Evolutionary conservation across 2,329 filamentous ascomycete genomes (phyloP).

Genomic region (Cladosporium oxysporum): DNA sequence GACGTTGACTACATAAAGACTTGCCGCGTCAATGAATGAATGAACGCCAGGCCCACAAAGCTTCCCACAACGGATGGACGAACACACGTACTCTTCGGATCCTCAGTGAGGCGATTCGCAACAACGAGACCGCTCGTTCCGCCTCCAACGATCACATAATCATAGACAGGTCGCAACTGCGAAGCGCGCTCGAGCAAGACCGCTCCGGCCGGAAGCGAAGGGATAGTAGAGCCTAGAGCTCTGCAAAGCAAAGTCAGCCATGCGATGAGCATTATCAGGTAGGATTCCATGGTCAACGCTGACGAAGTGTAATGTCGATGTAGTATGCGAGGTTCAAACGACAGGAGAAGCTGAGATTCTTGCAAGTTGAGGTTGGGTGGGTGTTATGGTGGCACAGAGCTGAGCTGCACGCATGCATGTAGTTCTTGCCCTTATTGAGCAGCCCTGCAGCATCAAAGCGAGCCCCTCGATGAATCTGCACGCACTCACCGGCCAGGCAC

Average conservation of each 20-base stretch:
- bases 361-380: too few relatives aligned
- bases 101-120: constrained; percentile 33
- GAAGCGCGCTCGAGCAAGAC: neutral
- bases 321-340: neutral
- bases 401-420: neutral
- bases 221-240: neutral
- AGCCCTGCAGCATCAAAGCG: neutral
- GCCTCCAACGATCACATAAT: constrained; percentile 35
- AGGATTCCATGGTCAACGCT: neutral
- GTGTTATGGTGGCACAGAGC: neutral
- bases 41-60: neutral
- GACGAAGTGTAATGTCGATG: too few relatives aligned
- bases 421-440: neutral
- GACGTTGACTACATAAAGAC: neutral
- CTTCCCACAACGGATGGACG: too few relatives aligned
- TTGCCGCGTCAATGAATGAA: neutral
- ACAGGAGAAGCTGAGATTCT: neutral
- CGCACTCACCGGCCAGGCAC: neutral
- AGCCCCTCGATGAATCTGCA: neutral
- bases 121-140: constrained; percentile 36
- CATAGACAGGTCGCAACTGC: constrained; percentile 22
- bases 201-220: neutral
- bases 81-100: constrained; percentile 24
- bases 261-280: neutral
- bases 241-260: neutral